Evolutionary conservation across 2,329 filamentous ascomycete genomes (phyloP).

Genomic region (Incumbomyces delicatus): DNA sequence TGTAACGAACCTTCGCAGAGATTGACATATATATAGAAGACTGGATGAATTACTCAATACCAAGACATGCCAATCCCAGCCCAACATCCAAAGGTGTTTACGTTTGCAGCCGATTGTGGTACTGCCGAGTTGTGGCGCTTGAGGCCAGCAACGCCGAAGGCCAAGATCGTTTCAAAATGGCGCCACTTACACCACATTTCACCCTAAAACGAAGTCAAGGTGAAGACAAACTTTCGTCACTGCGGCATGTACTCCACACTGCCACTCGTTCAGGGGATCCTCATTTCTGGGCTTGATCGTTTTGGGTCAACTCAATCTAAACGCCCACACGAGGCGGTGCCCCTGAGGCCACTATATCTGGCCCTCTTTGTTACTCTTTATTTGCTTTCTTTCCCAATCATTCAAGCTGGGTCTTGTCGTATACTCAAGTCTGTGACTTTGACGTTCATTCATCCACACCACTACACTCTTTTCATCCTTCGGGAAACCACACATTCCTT

Average conservation of each 20-base stretch:
- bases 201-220: neutral
- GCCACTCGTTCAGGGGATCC: constrained; percentile 2
- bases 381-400: constrained; percentile 8
- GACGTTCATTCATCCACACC: constrained; percentile 12
- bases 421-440: constrained; percentile 16
- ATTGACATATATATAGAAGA: too few species aligned
- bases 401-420: constrained; percentile 7
- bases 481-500: constrained; percentile 15
- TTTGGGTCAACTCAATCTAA: constrained; percentile 3
- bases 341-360: constrained; percentile 6
- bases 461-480: constrained; percentile 16
- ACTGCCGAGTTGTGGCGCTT: neutral
- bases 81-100: neutral
- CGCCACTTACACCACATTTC: constrained; percentile 4
- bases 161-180: constrained; percentile 3
- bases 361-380: constrained; percentile 5
- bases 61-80: too few species aligned
- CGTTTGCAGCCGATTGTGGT: neutral
- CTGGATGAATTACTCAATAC: too few species aligned
- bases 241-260: neutral
- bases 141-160: neutral
- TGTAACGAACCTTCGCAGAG: too few species aligned
- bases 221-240: constrained; percentile 1
- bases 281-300: constrained; percentile 2
- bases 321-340: constrained; percentile 1